Base-by-base conservation (phyloP, 2,329 filamentous ascomycete genomes). In the Fusarium dimerum region DNA sequence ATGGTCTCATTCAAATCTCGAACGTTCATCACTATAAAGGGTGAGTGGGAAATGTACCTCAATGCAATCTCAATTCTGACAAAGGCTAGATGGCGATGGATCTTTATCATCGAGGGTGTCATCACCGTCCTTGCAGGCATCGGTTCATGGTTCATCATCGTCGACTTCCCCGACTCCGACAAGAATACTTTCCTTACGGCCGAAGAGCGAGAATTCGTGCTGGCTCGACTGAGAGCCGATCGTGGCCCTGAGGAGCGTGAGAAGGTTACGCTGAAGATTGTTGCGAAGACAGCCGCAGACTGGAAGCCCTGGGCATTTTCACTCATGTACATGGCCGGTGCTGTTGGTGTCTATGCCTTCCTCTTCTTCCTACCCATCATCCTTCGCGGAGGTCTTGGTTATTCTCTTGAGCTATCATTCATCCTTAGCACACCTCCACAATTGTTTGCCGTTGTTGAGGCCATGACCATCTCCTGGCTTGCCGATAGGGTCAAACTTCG, bases 281-380 rank as follows among this genome's bases (percentile, higher is more conserved):
- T 59, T 8, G 16, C 34, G 0, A 40, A 50, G 5, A 59, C 56
- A 1, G 56, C 56, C 0, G 42, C 44, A 1, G 56, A 59, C 6
- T 59, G 56, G 56, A 59, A 59, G 7, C 56, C 56, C 1, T 59
- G 56, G 56, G 56, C 56, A 0, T 59, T 45, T 29, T 59, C 56
- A 1, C 39, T 59, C 0, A 59, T 59, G 56, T 59, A 59, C 20
- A 50, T 56, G 46, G 56, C 56, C 1, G 56, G 56, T 6, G 56
- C 56, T 2, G 56, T 59, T 6, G 56, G 56, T 2, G 56, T 59
- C 0, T 59, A 59, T 1, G 56, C 56, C 0, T 59, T 59, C 0
- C 5, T 59, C 0, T 59, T 59, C 6, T 59, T 59, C 13, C 15
- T 59, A 0, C 56, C 56, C 0, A 45, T 59, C 0, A 59, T 59